Percentiles rank a stretch among this genome's conserved stretches.
phyloP scores from a whole-genome alignment of 305 asterid species.

The Fraxinus albicans region DNA sequence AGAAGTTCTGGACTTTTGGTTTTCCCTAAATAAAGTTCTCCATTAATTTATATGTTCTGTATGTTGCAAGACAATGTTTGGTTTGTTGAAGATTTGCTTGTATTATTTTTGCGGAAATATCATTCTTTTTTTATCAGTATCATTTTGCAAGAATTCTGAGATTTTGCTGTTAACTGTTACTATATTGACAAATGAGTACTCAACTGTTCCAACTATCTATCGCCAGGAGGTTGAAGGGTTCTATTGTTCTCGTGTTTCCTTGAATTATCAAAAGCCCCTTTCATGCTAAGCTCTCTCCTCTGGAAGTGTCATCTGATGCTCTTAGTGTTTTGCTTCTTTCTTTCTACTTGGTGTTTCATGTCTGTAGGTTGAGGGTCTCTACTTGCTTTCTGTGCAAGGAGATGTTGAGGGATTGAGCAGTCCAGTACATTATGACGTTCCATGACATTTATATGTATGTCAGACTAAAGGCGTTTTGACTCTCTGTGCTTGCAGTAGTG shows the following conservation, averaged over 20 bases:
- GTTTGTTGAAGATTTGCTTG: conserved; percentile 21
- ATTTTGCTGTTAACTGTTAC: background rate
- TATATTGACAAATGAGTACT: background rate
- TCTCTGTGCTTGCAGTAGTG: background rate
- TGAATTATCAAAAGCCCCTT: background rate
- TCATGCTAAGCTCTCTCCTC: background rate
- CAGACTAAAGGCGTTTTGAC: background rate
- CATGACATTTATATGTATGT: background rate
- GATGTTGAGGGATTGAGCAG: background rate
- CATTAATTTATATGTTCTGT: conserved; percentile 16
- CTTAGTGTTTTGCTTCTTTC: too few species aligned
- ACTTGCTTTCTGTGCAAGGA: background rate
- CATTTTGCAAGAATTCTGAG: background rate
- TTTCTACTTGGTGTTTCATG: background rate
- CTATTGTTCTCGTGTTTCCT: background rate
- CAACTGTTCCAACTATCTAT: background rate
- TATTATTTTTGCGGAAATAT: conserved; percentile 18
- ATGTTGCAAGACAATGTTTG: background rate
- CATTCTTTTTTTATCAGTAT: background rate
- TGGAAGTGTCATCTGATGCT: background rate
- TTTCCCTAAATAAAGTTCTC: conserved; percentile 30
- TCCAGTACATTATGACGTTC: background rate
- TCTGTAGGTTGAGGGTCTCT: background rate
- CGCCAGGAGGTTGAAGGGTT: background rate
- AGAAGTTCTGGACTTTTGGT: conserved; percentile 28